Base-by-base conservation (phyloP, 768 basidiomycete genomes). In the Pleurotus giganteus region DNA sequence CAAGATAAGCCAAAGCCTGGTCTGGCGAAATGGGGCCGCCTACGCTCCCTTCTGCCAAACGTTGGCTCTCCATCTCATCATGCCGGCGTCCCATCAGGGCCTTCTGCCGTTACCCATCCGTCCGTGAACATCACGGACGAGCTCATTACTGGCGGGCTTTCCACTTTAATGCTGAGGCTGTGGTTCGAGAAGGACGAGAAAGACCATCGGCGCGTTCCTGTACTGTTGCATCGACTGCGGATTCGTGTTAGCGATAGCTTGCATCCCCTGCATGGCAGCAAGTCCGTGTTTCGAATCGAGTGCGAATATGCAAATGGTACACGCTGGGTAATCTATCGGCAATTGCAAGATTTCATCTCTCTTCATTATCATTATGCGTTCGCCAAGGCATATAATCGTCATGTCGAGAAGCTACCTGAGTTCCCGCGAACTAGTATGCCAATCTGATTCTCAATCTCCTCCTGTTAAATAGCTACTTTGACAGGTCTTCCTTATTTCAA, bases 301-400 rank as follows among this genome's bases (percentile, higher is more conserved):
- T 98, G 94, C 66, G 91, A 97, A 69, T 98, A 99, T 67, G 96
- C 93, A 0, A 94, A 96, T 60, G 93, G 93, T 19, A 86, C 81
- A 65, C 77, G 94, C 68, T 99, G 97, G 96, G 95, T 97, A 26
- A 80, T 93, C n/a, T 94, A 94, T 69, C 86, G 96, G 50, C 88
- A 95, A 70, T 78, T 97, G 52, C 85, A 91, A 58, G 96, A 98
- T 67, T 97, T 99, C 64, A 53, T 96, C 43, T 88, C 88, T 23
- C 71, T 99, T 21, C 95, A 98, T 67, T 80, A 88, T 0, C 94
- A 98, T 66, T 97, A 96, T 66, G 76, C 87, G 1, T 74, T 97
- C 17, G 88, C 92, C 7, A 95, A 94, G 60, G 84, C 85, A 4
- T 87, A 91, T 55, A 83, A 85, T 52, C 82, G 80, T 27, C 83